phyloP scores from a whole-genome alignment of 2,329 filamentous ascomycete genomes.

The Neoscytalidium dimidiatum region DNA sequence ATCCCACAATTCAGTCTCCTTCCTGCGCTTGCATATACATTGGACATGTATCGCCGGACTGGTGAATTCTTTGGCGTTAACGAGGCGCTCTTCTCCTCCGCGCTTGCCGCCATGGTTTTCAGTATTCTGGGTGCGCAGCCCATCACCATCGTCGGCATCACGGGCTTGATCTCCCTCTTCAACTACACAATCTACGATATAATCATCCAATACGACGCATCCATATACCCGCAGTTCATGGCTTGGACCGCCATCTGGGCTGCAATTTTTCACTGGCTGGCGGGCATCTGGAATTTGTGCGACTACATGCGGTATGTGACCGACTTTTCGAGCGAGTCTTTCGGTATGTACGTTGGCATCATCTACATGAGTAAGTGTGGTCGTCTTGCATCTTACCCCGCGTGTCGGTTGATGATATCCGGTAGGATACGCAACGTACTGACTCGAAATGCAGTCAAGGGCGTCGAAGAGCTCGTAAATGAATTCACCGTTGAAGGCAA shows the following conservation, averaged over 20 bases:
- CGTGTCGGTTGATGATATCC: neutral
- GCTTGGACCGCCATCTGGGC: constrained; percentile 58
- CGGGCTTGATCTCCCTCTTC: constrained; percentile 53
- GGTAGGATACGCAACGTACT: neutral
- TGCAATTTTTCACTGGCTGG: neutral
- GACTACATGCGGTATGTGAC: constrained; percentile 63
- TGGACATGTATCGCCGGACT: constrained; percentile 61
- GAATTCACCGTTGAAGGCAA: constrained; percentile 47
- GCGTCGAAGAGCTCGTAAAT: constrained; percentile 57
- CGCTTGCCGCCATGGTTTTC: constrained; percentile 58
- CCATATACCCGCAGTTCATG: constrained; percentile 57
- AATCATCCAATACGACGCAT: constrained; percentile 49
- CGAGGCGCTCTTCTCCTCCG: constrained; percentile 57
- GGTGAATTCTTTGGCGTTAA: constrained; percentile 59
- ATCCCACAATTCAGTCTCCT: constrained; percentile 44
- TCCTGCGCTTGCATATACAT: constrained; percentile 59
- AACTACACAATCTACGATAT: constrained; percentile 64
- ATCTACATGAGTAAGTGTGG: constrained; percentile 52
- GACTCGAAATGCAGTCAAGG: constrained; percentile 46
- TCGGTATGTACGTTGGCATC: constrained; percentile 58
- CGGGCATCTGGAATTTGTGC: constrained; percentile 31
- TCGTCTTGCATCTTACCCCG: neutral
- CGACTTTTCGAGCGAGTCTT: constrained; percentile 57
- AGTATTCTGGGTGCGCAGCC: constrained; percentile 55
- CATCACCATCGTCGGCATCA: constrained; percentile 59